phyloP scores from a whole-genome alignment of 768 basidiomycete species.

The Boletus barrowsii region DNA sequence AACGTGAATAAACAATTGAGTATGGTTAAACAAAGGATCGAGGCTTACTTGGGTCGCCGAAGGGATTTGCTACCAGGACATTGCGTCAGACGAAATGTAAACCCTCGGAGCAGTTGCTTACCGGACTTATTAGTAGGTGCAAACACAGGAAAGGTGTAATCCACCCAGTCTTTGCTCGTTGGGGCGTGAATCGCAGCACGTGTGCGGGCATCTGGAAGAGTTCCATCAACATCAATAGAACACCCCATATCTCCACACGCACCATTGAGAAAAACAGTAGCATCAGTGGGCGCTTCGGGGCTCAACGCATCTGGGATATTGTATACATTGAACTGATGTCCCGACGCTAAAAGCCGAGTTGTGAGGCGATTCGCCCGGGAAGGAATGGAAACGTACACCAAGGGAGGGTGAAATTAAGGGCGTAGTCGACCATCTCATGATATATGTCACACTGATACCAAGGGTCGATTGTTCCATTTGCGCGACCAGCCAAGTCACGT shows the following conservation, averaged over 20 bases:
- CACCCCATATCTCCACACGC: constrained; percentile 44
- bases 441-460: constrained; percentile 62
- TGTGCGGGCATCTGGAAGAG: constrained; percentile 42
- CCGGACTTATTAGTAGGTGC: constrained; percentile 4
- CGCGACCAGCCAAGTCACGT: constrained; percentile 45
- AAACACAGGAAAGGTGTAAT: constrained; percentile 24
- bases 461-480: constrained; percentile 56
- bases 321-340: constrained; percentile 42
- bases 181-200: constrained; percentile 66
- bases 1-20: background rate
- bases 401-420: constrained; percentile 65
- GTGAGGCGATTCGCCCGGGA: background rate
- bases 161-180: constrained; percentile 49
- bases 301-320: constrained; percentile 41
- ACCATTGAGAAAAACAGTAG: constrained; percentile 58
- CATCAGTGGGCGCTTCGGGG: constrained; percentile 48
- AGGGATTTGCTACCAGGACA: constrained; percentile 5
- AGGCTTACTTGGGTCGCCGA: constrained; percentile 33
- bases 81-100: background rate
- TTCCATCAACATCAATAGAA: constrained; percentile 38
- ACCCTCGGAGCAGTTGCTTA: constrained; percentile 5
- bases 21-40: background rate
- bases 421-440: constrained; percentile 64
- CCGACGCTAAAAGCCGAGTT: constrained; percentile 9
- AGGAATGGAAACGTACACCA: constrained; percentile 36